Evolutionary conservation across 176 grass and related monocot genomes (phyloP).

Genomic region (Miscanthus lutarioriparius): DNA sequence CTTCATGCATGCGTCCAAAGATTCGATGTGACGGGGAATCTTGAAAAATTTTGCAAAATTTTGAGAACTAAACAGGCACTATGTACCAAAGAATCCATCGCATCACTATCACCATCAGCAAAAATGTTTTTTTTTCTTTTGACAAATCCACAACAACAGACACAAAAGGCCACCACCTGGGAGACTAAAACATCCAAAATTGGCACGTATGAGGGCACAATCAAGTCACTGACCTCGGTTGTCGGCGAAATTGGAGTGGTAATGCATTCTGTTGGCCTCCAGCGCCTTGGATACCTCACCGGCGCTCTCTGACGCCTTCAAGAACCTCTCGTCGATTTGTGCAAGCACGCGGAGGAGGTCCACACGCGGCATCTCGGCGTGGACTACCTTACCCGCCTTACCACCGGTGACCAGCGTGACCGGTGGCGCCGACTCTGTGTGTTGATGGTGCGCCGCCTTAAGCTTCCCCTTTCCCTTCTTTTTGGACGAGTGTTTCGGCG

Average conservation of each 20-base stretch:
- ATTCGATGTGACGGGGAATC: too few relatives aligned
- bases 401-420: constrained; percentile 45
- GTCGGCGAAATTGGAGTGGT: constrained; percentile 95
- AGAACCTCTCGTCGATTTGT: constrained; percentile 77
- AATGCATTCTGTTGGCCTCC: constrained; percentile 97
- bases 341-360: constrained; percentile 64
- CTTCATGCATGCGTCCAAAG: too few relatives aligned
- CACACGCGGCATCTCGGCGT: constrained; percentile 39
- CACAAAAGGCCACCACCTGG: constrained; percentile 6
- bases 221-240: constrained; percentile 70
- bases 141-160: background rate
- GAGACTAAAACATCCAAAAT: constrained; percentile 34
- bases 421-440: constrained; percentile 64
- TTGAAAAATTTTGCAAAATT: too few relatives aligned
- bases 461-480: constrained; percentile 54
- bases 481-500: constrained; percentile 39
- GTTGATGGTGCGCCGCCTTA: constrained; percentile 72
- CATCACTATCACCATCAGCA: constrained; percentile 30
- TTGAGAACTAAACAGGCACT: too few relatives aligned
- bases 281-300: constrained; percentile 82
- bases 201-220: constrained; percentile 8
- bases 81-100: constrained; percentile 49
- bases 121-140: constrained; percentile 5
- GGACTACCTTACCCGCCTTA: constrained; percentile 57
- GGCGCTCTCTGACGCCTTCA: constrained; percentile 81